Evolutionary conservation across 768 basidiomycete species (phyloP).

Genomic region (Hypholoma sublateritium): DNA sequence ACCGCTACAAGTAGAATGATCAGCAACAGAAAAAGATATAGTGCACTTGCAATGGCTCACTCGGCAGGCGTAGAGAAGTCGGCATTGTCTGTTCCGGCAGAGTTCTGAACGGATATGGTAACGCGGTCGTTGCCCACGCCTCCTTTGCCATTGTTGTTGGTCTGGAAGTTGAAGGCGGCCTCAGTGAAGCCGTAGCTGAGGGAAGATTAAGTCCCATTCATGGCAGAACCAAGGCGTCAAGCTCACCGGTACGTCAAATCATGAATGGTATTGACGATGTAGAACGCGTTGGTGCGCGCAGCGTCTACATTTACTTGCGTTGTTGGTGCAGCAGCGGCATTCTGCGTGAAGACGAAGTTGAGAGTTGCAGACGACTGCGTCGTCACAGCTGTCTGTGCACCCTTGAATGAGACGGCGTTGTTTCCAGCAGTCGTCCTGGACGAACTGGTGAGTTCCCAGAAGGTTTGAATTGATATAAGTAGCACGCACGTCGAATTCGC

Average conservation of each 20-base stretch:
- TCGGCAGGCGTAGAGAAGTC: slow-evolving; percentile 44
- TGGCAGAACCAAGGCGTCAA: neutral
- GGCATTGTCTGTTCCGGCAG: slow-evolving; percentile 45
- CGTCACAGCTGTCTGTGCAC: slow-evolving; percentile 22
- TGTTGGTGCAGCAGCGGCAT: slow-evolving; percentile 28
- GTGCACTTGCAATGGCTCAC: slow-evolving; percentile 19
- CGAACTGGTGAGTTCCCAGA: neutral
- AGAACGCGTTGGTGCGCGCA: slow-evolving; percentile 54
- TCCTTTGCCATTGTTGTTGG: slow-evolving; percentile 56
- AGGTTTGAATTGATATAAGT: neutral
- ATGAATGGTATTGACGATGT: slow-evolving; percentile 57
- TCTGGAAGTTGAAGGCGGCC: slow-evolving; percentile 49
- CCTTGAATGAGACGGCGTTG: slow-evolving; percentile 37
- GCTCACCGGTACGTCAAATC: slow-evolving; percentile 31
- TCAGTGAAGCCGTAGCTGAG: slow-evolving; percentile 50
- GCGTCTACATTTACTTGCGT: slow-evolving; percentile 43
- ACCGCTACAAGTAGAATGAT: slow-evolving; percentile 11
- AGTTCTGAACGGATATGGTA: slow-evolving; percentile 54
- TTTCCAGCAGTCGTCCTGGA: slow-evolving; percentile 26
- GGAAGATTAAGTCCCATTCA: neutral
- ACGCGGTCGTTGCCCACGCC: slow-evolving; percentile 55
- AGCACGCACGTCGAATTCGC: slow-evolving; percentile 5
- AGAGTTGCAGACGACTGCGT: slow-evolving; percentile 36
- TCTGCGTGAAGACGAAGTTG: slow-evolving; percentile 39
- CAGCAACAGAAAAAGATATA: neutral